phyloP scores from a whole-genome alignment of 495 filamentous ascomycete genomes.

The Hyaloscypha finlandica region DNA sequence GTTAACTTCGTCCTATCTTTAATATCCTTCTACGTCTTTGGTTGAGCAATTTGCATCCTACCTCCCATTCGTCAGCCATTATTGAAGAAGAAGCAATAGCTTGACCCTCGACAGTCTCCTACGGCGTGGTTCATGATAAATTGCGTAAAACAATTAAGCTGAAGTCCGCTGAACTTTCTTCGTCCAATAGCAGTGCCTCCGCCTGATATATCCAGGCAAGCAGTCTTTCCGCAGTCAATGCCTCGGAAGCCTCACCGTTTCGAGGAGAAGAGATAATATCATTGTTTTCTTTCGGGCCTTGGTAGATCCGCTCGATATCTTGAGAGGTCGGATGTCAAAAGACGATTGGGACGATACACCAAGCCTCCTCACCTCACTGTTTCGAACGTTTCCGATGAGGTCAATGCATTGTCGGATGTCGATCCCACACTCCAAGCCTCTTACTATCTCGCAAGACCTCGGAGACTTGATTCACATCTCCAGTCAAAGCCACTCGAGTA shows the following conservation, averaged over 20 bases:
- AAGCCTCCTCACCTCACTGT: constrained; percentile 34
- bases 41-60: constrained; percentile 6
- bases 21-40: constrained; percentile 12
- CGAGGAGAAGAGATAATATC: constrained; percentile 25
- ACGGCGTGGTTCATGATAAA: constrained; percentile 25
- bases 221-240: constrained; percentile 23
- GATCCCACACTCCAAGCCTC: constrained; percentile 23
- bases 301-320: constrained; percentile 25
- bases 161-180: constrained; percentile 27
- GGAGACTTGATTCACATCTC: constrained; percentile 24
- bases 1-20: constrained; percentile 34
- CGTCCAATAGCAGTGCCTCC: constrained; percentile 26
- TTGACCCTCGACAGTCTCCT: constrained; percentile 5
- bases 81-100: constrained; percentile 10
- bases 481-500: constrained; percentile 29
- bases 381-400: constrained; percentile 32
- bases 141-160: constrained; percentile 22
- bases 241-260: constrained; percentile 27
- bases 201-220: constrained; percentile 27
- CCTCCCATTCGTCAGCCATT: constrained; percentile 11
- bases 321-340: constrained; percentile 30
- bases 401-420: constrained; percentile 34
- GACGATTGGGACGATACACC: constrained; percentile 27
- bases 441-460: constrained; percentile 23
- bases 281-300: constrained; percentile 28